A percentile compares a stretch with the other conserved stretches of the same genome.
These are phyloP conservation scores for Cerioporus squamosus DNA, from an alignment of 1,284 basidiomycete species.

Conservation along the genomic window DNA sequence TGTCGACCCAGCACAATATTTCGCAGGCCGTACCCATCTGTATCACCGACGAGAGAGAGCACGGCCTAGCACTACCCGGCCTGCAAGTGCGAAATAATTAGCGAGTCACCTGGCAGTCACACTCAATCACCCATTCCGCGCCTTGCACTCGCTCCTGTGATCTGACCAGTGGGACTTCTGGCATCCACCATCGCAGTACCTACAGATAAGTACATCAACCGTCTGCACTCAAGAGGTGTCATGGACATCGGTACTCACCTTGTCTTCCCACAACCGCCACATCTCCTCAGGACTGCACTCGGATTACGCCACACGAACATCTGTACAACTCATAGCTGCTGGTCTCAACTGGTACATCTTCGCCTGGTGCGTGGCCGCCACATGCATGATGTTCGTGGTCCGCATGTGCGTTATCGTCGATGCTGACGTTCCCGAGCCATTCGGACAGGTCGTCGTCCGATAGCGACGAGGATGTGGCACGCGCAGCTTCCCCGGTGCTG, in stretches of 20 bases:
- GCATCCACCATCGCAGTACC: constrained; percentile 55
- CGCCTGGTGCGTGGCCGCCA: neutral
- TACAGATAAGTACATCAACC: constrained; percentile 24
- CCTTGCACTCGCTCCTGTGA: constrained; percentile 22
- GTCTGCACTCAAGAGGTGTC: no score
- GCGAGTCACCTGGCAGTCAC: no score
- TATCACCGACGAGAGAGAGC: no score
- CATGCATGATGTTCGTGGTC: neutral
- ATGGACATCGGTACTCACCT: constrained; percentile 36
- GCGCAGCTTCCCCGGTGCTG: constrained; percentile 14
- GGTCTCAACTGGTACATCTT: neutral
- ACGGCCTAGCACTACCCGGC: no score
- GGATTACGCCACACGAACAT: constrained; percentile 61
- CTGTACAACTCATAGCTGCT: constrained; percentile 35
- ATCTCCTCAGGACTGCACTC: constrained; percentile 47
- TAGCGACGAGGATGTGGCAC: neutral
- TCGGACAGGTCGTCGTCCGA: constrained; percentile 37
- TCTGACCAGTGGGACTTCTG: constrained; percentile 54
- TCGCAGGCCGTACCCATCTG: no score
- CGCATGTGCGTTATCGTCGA: constrained; percentile 24
- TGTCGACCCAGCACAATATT: no score
- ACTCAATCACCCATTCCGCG: no score
- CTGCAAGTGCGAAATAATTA: no score
- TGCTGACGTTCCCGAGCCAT: constrained; percentile 12
- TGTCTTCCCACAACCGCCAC: constrained; percentile 38